Evolutionary conservation across 176 grass and related monocot species (phyloP), one percentile per base, ranked within the genome.

Genomic region (Guadua angustifolia): DNA sequence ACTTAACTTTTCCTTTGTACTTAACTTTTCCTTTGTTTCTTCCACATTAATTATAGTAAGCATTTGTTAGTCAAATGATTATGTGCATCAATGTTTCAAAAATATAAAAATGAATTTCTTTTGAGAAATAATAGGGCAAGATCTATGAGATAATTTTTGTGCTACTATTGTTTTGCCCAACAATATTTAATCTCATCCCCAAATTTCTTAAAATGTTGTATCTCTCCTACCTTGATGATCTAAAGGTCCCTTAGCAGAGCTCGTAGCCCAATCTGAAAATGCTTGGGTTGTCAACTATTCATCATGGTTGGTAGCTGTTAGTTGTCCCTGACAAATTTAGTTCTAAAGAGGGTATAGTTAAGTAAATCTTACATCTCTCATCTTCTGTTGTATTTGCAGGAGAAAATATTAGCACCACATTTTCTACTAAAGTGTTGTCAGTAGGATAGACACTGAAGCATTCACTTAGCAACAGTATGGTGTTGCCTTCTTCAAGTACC

Each of bases 401-500:
- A 25, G 75, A 77, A 14, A 19, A 29, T 79, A 73, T 60, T 19
- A 66, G 39, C 69, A 73, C 46, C 21, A 49, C 9, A 77, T 75
- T 52, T 43, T 69, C n/a, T 71, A 42, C 16, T 26, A 21, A 22
- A 71, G 44, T 53, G 71, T 53, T 40, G 2, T 66, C 14, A 16
- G 75, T 67, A 59, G 69, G 60, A 68, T 60, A 73, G 43, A 68
- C 47, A 42, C 25, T 52, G 53, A 81, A 80, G 33, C 7, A 70
- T 83, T 72, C 19, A 53, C 15, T 40, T 76, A 36, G 66, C 62
- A 70, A 49, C 32, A 66, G 6, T 58, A 81, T 57, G 78, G 33
- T 71, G 38, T 38, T 82, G 17, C 42, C 83, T 81, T 85, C 82
- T 13, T 81, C 83, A 81, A 81, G 56, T 19, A 47, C 26, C 38